Evolutionary conservation across 2,329 filamentous ascomycete genomes (phyloP), one percentile per base, ranked within the genome.

Genomic region (Diaporthe sp.): DNA sequence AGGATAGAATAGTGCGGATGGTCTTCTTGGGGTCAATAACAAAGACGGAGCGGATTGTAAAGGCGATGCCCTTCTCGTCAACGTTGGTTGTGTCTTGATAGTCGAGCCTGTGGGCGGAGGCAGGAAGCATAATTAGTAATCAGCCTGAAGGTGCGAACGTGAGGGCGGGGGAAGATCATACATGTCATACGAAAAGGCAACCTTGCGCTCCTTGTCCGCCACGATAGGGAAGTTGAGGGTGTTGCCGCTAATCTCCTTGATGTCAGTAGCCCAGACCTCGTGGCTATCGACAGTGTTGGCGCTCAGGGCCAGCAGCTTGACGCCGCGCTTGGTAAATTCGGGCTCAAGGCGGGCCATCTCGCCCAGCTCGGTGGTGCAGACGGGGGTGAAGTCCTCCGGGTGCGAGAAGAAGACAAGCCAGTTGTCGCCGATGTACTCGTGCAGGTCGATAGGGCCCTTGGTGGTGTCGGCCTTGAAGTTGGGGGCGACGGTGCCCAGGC

Each of bases 31-130:
- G 95, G 88, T 98, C 95, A 85, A 98, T 97, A 87, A 98, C 89
- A 89, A 97, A 98, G 83, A 98, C 96, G 80, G 94, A 95, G 82
- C 96, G 95, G 87, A 98, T 98, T 80, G 96, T 98, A 87, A 98
- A 96, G 74, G 95, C 95, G 80, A 96, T 94, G 80, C 93, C 93
- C 90, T 95, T 95, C 81, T 89, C 85, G 84, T 95, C 94, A 75
- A 95, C 92, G 86, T 95, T 95, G 87, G 92, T 94, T 81, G 92
- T 90, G 85, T 95, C 94, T 84, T 95, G 93, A 87, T 94, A 90
- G 87, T 95, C 94, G 81, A 96, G 88, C 90, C 90, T 34, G 31
- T 34, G 1, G 31, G 31, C 6, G 31, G 31, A 34, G 31, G 31
- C 31, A 34, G 31, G 31, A n/a, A 51, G 46, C 46, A 51, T 51